Base-by-base conservation (phyloP, 2,329 filamentous ascomycete genomes). In the Fusarium albosuccineum region DNA sequence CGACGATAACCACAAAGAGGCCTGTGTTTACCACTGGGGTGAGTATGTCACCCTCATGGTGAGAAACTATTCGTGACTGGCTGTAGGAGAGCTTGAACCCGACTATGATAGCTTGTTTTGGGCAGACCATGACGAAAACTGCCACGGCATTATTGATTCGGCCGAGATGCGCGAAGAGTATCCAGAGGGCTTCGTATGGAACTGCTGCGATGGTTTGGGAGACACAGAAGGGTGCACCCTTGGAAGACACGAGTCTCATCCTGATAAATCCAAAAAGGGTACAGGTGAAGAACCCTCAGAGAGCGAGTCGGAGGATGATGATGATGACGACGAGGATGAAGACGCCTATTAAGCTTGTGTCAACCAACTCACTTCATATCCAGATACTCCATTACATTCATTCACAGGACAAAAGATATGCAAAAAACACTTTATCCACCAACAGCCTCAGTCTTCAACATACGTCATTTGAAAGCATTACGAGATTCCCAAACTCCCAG, bases 171-270 rank as follows among this genome's bases (percentile, higher is more conserved):
- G 58, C 2, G 7, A 27, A 5, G 46, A 63, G 1, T 27, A 7
- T 6, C 75, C 72, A 0, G 59, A 74, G 2, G 70, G 63, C 2
- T 76, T 74, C 44, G n/a, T 39, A 3, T 75, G 68, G 66, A 34
- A 29, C 9, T 74, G 74, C 36, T 75, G 73, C 37, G 26, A 64
- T 1, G 33, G 53, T 16, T 9, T 22, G 0, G 59, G 45, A 27
- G 27, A 30, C n/a, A 26, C 60, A 4, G 2, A 0, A 1, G 72
- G 73, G 4, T 74, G 73, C 30, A 17, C 13, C 6, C 6, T 2
- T 1, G 65, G 61, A 2, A 57, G 14, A 10, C 70, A 73, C 49
- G 56, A 73, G 16, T 48, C 56, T 7, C 55, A 70, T 33, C 63
- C 68, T 0, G 11, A 14, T 2, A 52, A 44, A 16, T 68, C 62